Evolutionary conservation across 768 basidiomycete genomes (phyloP).

Genomic region (Calocybe gangraenosa): DNA sequence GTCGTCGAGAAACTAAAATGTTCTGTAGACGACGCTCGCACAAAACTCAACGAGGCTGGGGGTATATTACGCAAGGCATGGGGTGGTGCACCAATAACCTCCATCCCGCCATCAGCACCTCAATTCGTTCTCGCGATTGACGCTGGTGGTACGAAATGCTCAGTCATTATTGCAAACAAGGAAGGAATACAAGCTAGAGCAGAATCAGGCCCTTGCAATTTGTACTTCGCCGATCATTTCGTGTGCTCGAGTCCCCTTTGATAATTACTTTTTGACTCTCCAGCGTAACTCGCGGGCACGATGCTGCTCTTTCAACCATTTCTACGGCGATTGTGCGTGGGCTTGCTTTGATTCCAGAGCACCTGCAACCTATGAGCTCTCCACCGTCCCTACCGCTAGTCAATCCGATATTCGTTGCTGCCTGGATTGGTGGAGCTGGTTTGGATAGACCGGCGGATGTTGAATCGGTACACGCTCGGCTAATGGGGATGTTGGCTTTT

Average conservation of each 20-base stretch:
- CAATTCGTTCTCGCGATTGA: conserved; percentile 21
- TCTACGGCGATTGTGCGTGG: conserved; percentile 13
- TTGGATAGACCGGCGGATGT: conserved; percentile 21
- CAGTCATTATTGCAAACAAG: conserved; percentile 18
- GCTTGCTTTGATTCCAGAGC: conserved; percentile 9
- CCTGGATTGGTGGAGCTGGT: conserved; percentile 24
- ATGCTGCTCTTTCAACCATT: conserved; percentile 19
- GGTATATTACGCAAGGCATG: conserved; percentile 21
- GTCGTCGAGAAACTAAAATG: conserved; percentile 22
- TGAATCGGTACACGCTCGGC: conserved; percentile 11
- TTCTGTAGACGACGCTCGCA: conserved; percentile 14
- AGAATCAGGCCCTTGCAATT: conserved; percentile 24
- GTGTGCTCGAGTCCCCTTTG: not conserved
- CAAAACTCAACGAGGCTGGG: conserved; percentile 15
- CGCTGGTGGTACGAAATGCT: conserved; percentile 24
- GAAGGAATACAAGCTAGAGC: conserved; percentile 18
- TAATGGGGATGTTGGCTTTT: conserved; percentile 14
- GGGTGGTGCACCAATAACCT: not conserved
- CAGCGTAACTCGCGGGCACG: conserved; percentile 23
- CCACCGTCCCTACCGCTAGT: not conserved
- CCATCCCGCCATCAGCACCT: not conserved
- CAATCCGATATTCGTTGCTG: conserved; percentile 16
- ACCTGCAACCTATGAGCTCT: not conserved
- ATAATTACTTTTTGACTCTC: not conserved
- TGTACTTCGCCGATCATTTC: conserved; percentile 13